These are phyloP conservation scores for Paramecium sonneborni DNA, from an alignment of 73 alveolate species.

Conservation along the genomic window DNA sequence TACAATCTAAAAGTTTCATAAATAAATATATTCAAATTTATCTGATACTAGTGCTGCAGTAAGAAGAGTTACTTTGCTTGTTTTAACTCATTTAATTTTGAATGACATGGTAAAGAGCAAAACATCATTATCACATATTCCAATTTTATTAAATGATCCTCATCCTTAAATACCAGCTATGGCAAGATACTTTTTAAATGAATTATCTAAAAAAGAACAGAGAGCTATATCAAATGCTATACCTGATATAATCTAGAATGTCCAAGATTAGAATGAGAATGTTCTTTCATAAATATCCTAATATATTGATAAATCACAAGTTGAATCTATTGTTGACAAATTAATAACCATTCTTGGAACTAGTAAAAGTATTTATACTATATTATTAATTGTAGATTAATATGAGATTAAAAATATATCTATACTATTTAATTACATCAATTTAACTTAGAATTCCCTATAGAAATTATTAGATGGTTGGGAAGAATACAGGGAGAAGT, in stretches of 20 bases:
- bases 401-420: conserved; percentile 13
- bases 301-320: neutral
- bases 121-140: conserved; percentile 38
- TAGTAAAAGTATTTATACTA: neutral
- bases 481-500: conserved; percentile 23
- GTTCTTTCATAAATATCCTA: neutral
- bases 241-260: conserved; percentile 46
- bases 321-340: conserved; percentile 6
- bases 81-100: conserved; percentile 61
- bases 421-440: neutral
- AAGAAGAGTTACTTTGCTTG: conserved; percentile 49
- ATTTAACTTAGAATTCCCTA: neutral
- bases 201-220: conserved; percentile 49
- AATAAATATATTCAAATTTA: neutral
- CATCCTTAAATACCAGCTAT: conserved; percentile 51
- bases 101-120: conserved; percentile 64
- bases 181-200: conserved; percentile 54
- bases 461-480: conserved; percentile 1
- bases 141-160: conserved; percentile 48
- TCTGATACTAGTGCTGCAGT: conserved; percentile 49
- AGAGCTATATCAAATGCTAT: conserved; percentile 51
- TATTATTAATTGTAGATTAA: neutral
- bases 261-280: neutral
- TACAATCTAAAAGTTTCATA: neutral
- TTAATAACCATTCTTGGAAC: neutral